Base-by-base conservation (phyloP, 2,329 filamentous ascomycete genomes). In the Dothideomycetidae sp. region DNA sequence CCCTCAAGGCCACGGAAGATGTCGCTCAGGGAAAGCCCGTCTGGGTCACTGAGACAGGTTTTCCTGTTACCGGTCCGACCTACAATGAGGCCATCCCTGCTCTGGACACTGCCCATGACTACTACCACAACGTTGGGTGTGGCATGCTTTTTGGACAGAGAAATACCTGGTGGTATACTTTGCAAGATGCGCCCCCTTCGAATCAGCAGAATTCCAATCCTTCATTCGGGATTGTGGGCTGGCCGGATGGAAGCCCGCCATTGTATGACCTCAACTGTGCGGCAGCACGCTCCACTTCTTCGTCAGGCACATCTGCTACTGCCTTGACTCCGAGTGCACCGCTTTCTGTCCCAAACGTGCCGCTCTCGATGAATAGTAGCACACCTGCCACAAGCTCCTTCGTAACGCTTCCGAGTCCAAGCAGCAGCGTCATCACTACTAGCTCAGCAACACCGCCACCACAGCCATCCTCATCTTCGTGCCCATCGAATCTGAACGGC, bases 71-170 rank as follows among this genome's bases (percentile, higher is more conserved):
- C 23, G 76, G 76, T 28, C 51, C 60, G 9, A 59, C 61, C 35
- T 68, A 66, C 57, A 71, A 72, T 36, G 47, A 66, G 54, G 75
- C 70, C 37, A 63, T 67, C 7, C 53, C 76, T 33, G 69, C 62
- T 44, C 55, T 68, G 18, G 54, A 61, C 19, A 79, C 79, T 52
- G 71, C 75, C 43, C 65, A 74, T 61, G 63, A 60, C 44, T 81
- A 75, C 65, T 81, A 74, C 72, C 58, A 67, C 36, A 59, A 68
- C 26, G 59, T 78, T 43, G 75, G 67, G 36, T 81, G 76, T 64
- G 59, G 63, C 43, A 59, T 63, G 42, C 21, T 26, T n/a, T 69
- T 74, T 52, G 60, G 64, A 53, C 60, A 68, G 57, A 59, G 57
- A 30, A 63, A 69, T 44, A 71, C 68, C 37, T 76, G 73, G 58